Percentiles rank a stretch among this genome's conserved stretches.
Conservation (phyloP, 441 rosid genomes). For the Gossypium schwendimanii region DNA sequence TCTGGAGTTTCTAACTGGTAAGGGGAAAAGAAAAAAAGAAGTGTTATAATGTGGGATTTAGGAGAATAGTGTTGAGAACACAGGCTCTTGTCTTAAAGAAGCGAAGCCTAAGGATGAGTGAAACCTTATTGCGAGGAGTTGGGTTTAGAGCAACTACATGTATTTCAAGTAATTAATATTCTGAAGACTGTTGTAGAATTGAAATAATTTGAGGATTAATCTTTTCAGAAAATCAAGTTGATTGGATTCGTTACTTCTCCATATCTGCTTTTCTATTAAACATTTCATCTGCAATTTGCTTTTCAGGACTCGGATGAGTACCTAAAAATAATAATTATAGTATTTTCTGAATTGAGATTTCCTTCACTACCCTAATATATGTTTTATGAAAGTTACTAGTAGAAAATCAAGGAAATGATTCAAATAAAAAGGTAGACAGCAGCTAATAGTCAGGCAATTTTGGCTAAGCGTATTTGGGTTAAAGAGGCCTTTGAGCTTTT, state of each 20-base stretch:
- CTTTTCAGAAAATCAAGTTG: constrained; percentile 8
- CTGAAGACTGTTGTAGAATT: constrained; percentile 11
- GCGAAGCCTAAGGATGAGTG: neutral
- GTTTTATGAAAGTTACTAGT: too few relatives aligned
- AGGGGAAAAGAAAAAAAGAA: neutral
- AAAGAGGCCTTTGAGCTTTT: too few relatives aligned
- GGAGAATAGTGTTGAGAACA: constrained; percentile 10
- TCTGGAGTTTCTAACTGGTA: constrained; percentile 17
- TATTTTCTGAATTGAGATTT: too few relatives aligned
- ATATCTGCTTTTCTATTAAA: neutral
- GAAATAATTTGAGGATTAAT: constrained; percentile 1
- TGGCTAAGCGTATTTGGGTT: too few relatives aligned
- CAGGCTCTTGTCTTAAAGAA: neutral
- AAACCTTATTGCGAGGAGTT: neutral
- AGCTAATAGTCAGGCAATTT: too few relatives aligned
- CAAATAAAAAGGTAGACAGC: too few relatives aligned
- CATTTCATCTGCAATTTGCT: neutral
- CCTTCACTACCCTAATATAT: too few relatives aligned
- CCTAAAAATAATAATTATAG: too few relatives aligned
- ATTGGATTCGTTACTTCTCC: neutral
- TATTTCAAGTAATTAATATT: neutral
- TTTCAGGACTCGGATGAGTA: too few relatives aligned
- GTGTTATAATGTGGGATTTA: constrained; percentile 12
- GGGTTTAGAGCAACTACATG: neutral
- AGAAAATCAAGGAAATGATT: too few relatives aligned